These are phyloP conservation scores for Euryodendron excelsum DNA, from an alignment of 148 eudicot species.

Conservation along the genomic window DNA sequence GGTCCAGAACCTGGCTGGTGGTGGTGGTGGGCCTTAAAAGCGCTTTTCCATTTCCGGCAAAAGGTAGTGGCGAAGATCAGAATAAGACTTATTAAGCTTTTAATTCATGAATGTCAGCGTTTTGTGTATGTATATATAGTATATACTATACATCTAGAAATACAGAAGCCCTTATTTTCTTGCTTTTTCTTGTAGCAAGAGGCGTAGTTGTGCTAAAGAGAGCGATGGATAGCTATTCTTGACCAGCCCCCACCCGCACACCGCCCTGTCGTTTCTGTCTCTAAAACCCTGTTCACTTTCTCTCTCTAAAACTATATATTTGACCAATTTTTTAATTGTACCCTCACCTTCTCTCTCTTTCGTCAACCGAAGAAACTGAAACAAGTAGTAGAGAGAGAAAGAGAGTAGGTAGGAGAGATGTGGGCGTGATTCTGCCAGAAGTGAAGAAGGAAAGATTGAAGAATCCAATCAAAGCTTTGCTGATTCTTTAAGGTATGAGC, in stretches of 20 bases:
- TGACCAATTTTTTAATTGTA: conserved; percentile 13
- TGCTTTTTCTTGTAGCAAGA: background rate
- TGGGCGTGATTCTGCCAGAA: conserved; percentile 13
- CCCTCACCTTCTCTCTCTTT: conserved; percentile 14
- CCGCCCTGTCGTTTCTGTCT: background rate
- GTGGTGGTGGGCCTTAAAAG: background rate
- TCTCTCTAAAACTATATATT: conserved; percentile 9
- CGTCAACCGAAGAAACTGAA: conserved; percentile 45
- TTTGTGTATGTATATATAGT: too few relatives aligned
- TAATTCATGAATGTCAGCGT: background rate
- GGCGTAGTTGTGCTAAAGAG: background rate
- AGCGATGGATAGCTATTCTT: background rate
- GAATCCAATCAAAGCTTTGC: conserved; percentile 22
- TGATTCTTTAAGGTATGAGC: conserved; percentile 32
- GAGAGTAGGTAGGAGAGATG: conserved; percentile 11
- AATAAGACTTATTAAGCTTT: background rate
- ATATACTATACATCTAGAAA: too few relatives aligned
- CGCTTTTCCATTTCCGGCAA: background rate
- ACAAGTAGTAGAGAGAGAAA: conserved; percentile 11
- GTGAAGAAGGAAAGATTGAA: conserved; percentile 15
- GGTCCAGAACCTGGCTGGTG: background rate
- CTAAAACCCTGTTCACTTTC: background rate
- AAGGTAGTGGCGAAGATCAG: conserved; percentile 4
- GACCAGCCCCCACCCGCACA: background rate
- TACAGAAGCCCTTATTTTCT: background rate